phyloP scores from a whole-genome alignment of 306 rosid species.

The Ziziphus jujuba region DNA sequence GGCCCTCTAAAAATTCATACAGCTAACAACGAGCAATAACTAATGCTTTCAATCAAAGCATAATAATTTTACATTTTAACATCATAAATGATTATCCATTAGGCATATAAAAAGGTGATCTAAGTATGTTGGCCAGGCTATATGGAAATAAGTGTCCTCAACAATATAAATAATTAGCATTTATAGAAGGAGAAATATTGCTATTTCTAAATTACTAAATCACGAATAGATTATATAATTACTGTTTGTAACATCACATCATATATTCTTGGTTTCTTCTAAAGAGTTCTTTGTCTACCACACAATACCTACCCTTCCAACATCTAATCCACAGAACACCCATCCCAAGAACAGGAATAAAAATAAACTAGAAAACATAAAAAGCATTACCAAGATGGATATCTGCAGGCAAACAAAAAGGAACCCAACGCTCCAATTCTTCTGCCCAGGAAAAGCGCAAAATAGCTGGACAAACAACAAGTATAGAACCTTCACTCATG shows the following conservation, averaged over 20 bases:
- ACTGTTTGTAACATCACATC: background rate
- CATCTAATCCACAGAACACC: constrained; percentile 13
- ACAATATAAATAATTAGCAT: too few relatives aligned
- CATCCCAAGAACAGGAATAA: constrained; percentile 3
- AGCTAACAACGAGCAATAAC: background rate
- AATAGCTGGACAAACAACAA: constrained; percentile 94
- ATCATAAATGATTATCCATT: background rate
- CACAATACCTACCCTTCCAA: background rate
- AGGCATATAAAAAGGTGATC: background rate
- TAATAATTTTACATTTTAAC: background rate
- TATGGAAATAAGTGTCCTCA: too few relatives aligned
- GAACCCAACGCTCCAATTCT: constrained; percentile 96
- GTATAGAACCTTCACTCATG: constrained; percentile 73
- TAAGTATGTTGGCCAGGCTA: background rate
- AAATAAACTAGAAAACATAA: background rate
- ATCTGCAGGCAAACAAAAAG: constrained; percentile 81
- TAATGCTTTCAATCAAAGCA: background rate
- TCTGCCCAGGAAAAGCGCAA: constrained; percentile 96
- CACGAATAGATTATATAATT: background rate
- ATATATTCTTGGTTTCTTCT: background rate
- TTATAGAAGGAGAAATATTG: background rate
- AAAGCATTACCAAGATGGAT: constrained; percentile 68
- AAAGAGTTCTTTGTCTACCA: background rate
- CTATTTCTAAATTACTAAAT: background rate
- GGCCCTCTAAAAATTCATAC: background rate